Base-by-base conservation (phyloP, 2,329 filamentous ascomycete species). In the Paecilomyces dactylethromorphus region DNA sequence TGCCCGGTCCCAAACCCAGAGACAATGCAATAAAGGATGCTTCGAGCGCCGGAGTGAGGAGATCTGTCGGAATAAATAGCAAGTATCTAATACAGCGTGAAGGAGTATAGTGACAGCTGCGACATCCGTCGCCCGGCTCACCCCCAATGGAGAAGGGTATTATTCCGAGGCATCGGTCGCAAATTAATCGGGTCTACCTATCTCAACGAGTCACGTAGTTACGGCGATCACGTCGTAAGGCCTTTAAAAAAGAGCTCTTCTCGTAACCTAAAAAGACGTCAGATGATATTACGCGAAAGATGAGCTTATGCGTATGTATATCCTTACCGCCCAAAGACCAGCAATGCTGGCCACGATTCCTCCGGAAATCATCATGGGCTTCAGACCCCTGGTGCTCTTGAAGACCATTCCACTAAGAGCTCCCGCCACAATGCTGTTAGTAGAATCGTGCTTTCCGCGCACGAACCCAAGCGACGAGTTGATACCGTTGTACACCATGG, bases 351-450 rank as follows among this genome's bases (percentile, higher is more conserved):
- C 94, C 60, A 97, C 92, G 65, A 99, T 88, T 67, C 88, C 91
- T 63, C 92, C 90, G 35, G 92, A 96, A 69, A 97, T 94, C 80
- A 94, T 82, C 92, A 97, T 97, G 33, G 92, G 92, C 76, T 90
- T 85, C 62, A 94, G 63, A 5, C 94, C 94, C 69, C 90, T 85
- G 54, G 95, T 97, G 75, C 92, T 96, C 83, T 97, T 97, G 80
- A 99, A 99, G 13, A 99, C 74, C 83, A 93, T 92, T 59, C 94
- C 94, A 71, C 92, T 96, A 66, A 99, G 74, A 1, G 83, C 89
- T 64, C 95, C 94, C 4, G 94, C 93, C 21, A 84, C 77, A 57
- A 99, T 84, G 63, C 91, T 94, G 80, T 99, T 99, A 59, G 88
- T 85, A 2, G 91, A 84, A 74, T 99, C 95, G 68, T 96, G 92